phyloP scores from a whole-genome alignment of 2,329 filamentous ascomycete genomes.

The Calonectria pseudoturangicola region DNA sequence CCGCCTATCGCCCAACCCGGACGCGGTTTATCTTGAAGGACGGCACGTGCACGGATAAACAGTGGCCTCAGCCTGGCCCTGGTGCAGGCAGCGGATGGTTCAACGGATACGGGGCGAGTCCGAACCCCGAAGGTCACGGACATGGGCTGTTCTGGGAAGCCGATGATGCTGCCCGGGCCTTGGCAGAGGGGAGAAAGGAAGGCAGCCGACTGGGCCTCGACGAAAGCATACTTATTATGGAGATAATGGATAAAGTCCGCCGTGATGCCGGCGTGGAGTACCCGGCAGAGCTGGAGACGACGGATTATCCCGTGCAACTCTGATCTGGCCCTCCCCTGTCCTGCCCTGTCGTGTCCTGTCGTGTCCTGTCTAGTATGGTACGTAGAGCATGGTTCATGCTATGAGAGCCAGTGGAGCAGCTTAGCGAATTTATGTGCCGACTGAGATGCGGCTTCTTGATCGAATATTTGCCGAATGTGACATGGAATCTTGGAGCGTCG shows the following conservation, averaged over 20 bases:
- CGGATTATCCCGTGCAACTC: background rate
- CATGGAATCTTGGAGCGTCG: background rate
- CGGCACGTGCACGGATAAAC: background rate
- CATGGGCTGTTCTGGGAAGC: background rate
- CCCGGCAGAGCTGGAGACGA: conserved; percentile 59
- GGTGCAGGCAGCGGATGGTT: background rate
- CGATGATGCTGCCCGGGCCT: background rate
- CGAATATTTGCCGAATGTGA: conserved; percentile 4
- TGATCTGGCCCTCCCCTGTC: background rate
- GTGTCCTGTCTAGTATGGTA: too few relatives aligned
- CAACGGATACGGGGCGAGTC: background rate
- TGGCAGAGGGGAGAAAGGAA: background rate
- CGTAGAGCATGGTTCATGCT: background rate
- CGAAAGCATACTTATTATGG: conserved; percentile 80
- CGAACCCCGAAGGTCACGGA: background rate
- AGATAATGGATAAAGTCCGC: conserved; percentile 74
- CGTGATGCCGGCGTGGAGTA: conserved; percentile 70
- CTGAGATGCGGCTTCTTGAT: background rate
- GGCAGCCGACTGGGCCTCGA: background rate
- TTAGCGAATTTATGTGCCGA: background rate
- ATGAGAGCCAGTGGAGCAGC: background rate
- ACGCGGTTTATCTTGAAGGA: background rate
- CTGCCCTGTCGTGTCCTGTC: too few relatives aligned
- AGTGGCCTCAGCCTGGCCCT: background rate
- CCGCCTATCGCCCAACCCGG: background rate